phyloP scores from a whole-genome alignment of 768 basidiomycete genomes.

The Tricholoma hemisulphureum region DNA sequence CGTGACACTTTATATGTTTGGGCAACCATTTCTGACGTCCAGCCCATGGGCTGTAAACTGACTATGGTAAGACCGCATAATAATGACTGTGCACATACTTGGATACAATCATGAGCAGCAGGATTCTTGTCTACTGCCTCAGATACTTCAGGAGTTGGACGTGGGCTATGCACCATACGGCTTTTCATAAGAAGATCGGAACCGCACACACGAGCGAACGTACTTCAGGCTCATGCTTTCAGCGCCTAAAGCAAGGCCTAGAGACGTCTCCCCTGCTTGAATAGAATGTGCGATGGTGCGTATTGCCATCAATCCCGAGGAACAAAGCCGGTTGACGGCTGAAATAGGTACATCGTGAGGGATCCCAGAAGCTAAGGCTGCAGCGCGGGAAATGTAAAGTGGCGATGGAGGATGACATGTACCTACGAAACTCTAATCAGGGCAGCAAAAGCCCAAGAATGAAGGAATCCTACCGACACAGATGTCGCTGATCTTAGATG shows the following conservation, averaged over 20 bases:
- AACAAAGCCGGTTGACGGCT: conserved; percentile 90
- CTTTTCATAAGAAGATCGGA: conserved; percentile 5
- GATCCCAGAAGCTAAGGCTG: conserved; percentile 85
- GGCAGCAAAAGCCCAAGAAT: background rate
- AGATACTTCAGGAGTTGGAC: conserved; percentile 69
- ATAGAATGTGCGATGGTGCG: conserved; percentile 88
- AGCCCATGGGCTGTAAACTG: conserved; percentile 77
- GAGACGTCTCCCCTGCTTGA: conserved; percentile 73
- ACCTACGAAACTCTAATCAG: conserved; percentile 38
- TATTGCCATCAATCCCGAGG: conserved; percentile 93
- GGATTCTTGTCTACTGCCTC: conserved; percentile 55
- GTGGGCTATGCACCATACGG: conserved; percentile 43
- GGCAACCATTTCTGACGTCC: conserved; percentile 94
- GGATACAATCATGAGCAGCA: conserved; percentile 73
- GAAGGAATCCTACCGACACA: conserved; percentile 65
- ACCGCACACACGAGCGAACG: conserved; percentile 19
- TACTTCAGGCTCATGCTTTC: conserved; percentile 85
- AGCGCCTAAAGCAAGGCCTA: conserved; percentile 82
- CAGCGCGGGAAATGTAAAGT: conserved; percentile 79
- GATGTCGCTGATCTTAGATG: conserved; percentile 74
- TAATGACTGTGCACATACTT: conserved; percentile 41
- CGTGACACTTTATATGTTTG: conserved; percentile 73
- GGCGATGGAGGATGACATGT: conserved; percentile 84
- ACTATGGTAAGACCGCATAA: background rate
- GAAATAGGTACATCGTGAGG: conserved; percentile 85